Base-by-base conservation (phyloP, 2,329 filamentous ascomycete species). In the Penicillium polonicum region DNA sequence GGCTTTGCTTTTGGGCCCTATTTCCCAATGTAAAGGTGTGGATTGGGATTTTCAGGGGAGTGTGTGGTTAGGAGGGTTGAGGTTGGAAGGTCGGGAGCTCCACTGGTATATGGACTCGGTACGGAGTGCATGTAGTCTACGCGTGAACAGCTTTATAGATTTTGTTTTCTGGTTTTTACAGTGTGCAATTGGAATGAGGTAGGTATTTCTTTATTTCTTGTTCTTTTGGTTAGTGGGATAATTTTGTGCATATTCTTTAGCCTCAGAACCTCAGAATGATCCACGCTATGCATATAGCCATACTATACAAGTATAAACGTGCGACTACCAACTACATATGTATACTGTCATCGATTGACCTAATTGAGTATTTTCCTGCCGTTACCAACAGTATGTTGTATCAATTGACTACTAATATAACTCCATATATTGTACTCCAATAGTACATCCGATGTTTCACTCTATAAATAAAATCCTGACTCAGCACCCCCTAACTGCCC, bases 391-490 rank as follows among this genome's bases (percentile, higher is more conserved):
- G 10, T 31, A 31, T 13, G 5, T 31, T 31, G 2, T 15, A 15
- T 19, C n/a, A 19, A 31, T 45, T 21, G 10, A 44, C 19, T 25
- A n/a, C 6, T 25, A 13, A 25, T 27, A 1, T 41, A 21, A 25
- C 39, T 25, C 21, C 21, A 3, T 23, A 46, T 17, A 15, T 33
- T 48, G 19, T 35, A 35, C 4, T 35, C 5, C 7, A 33, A 46
- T 17, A 35, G 19, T 17, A 15, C 23, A 17, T 41, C 2, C 15
- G 29, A 45, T 19, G 29, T 44, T 38, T 15, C 5, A 27, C 12
- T 25, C 54, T 45, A 51, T 38, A 44, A 51, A 51, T 51, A 52
- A 38, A 25, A 48, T 35, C 41, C 41, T 62, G 59, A 63, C 27
- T 60, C 59, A 60, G 52, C 61, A 36, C 21, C 41, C 49, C 55